Evolutionary conservation across 768 basidiomycete species (phyloP).

Genomic region (Tylopilus balloui): DNA sequence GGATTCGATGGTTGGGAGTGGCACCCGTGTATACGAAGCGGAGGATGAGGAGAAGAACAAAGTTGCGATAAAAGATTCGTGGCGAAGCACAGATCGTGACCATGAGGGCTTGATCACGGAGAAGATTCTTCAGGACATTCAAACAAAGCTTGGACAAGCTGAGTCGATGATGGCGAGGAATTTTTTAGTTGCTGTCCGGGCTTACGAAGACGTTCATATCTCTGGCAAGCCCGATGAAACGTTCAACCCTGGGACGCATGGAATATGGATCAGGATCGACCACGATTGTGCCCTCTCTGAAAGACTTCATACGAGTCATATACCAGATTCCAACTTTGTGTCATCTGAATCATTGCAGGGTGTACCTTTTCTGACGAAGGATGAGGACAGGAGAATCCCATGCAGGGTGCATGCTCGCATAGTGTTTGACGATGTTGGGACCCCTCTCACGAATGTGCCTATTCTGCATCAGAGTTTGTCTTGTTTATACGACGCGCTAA

Average conservation of each 20-base stretch:
- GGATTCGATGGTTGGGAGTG: not conserved
- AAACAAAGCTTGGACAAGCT: not conserved
- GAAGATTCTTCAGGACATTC: not conserved
- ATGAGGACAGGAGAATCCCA: not conserved
- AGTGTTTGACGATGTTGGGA: not conserved
- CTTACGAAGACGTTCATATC: not conserved
- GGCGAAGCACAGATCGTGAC: not conserved
- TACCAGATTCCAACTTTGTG: not conserved
- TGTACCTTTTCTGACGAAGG: not conserved
- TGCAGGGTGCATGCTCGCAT: not conserved
- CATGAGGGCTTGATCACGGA: not conserved
- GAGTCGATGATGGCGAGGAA: not conserved
- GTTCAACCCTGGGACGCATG: not conserved
- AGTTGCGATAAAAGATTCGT: constrained; percentile 1
- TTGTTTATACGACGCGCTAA: not conserved
- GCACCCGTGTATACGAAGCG: not conserved
- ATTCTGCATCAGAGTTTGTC: not conserved
- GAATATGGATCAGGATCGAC: not conserved
- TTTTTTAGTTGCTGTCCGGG: not conserved
- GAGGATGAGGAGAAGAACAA: not conserved
- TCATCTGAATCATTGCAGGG: not conserved
- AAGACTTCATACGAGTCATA: not conserved
- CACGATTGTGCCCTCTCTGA: not conserved
- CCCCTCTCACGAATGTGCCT: not conserved
- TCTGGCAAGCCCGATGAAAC: not conserved